A percentile compares a stretch with the other conserved stretches of the same genome.
phyloP scores from a whole-genome alignment of 768 basidiomycete species.

The Collybia mongolica region DNA sequence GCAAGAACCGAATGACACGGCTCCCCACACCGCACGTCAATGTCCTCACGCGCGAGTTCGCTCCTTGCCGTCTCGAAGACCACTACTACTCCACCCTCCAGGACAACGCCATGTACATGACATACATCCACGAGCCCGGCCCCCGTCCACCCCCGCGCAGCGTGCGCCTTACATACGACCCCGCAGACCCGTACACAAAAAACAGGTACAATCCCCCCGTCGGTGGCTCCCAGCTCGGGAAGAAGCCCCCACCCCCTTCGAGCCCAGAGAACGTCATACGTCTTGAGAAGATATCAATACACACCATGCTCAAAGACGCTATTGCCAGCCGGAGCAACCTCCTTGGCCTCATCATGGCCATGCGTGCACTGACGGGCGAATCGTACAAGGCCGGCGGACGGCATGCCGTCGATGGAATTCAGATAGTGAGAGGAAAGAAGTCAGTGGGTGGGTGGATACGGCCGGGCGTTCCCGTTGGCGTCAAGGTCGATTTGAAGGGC shows the following conservation, averaged over 20 bases:
- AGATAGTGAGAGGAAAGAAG: constrained; percentile 71
- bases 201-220: constrained; percentile 74
- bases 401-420: constrained; percentile 69
- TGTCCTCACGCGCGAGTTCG: constrained; percentile 66
- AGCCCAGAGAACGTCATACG: constrained; percentile 66
- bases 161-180: constrained; percentile 71
- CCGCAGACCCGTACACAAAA: constrained; percentile 78
- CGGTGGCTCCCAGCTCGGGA: constrained; percentile 67
- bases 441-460: constrained; percentile 82
- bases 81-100: constrained; percentile 84
- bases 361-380: constrained; percentile 87
- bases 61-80: constrained; percentile 70
- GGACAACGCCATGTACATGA: constrained; percentile 93
- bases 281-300: constrained; percentile 83
- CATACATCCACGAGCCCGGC: constrained; percentile 75
- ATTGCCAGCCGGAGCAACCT: constrained; percentile 68
- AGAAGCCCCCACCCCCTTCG: constrained; percentile 66
- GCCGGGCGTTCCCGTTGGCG: constrained; percentile 78
- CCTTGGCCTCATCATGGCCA: constrained; percentile 82
- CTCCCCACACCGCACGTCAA: constrained; percentile 74
- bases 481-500: constrained; percentile 88
- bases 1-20: constrained; percentile 45
- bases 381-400: constrained; percentile 71
- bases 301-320: constrained; percentile 84
- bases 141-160: constrained; percentile 51